Conservation (phyloP, 495 filamentous ascomycete species). For the Geoglossum glabrum region DNA sequence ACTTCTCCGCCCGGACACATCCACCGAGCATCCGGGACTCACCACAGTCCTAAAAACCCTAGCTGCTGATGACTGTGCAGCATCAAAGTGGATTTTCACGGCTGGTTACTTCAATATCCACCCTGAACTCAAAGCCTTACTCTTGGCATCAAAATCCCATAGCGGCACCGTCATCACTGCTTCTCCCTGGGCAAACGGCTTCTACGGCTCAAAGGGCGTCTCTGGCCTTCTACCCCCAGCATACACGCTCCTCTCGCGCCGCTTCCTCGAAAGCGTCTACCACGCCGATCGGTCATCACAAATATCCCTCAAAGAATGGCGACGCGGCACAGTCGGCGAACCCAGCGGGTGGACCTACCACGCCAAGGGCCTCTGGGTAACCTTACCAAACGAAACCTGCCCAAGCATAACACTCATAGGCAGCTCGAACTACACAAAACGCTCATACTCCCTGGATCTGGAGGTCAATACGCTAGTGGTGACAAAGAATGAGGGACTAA, state of each 20-base stretch:
- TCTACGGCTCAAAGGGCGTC: slow-evolving; percentile 74
- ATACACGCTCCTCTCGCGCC: slow-evolving; percentile 69
- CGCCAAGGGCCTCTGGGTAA: slow-evolving; percentile 91
- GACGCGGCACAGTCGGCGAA: slow-evolving; percentile 56
- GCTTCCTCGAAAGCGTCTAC: slow-evolving; percentile 55
- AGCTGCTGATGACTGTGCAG: slow-evolving; percentile 33
- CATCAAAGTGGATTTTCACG: slow-evolving; percentile 77
- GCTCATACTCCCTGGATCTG: slow-evolving; percentile 78
- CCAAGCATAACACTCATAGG: slow-evolving; percentile 73
- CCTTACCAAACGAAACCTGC: slow-evolving; percentile 28
- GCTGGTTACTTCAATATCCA: slow-evolving; percentile 97
- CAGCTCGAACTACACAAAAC: slow-evolving; percentile 87
- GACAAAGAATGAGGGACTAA: slow-evolving; percentile 55
- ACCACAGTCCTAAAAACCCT: slow-evolving; percentile 50
- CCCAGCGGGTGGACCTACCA: slow-evolving; percentile 91
- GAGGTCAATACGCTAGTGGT: slow-evolving; percentile 73
- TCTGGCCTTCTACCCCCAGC: slow-evolving; percentile 78
- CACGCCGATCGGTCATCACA: slow-evolving; percentile 32
- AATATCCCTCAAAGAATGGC: slow-evolving; percentile 77
- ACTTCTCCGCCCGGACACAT: slow-evolving; percentile 54
- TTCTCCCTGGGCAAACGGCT: slow-evolving; percentile 88
- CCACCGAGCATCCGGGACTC: slow-evolving; percentile 73
- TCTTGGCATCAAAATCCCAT: slow-evolving; percentile 46
- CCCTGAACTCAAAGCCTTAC: slow-evolving; percentile 51
- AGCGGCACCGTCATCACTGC: slow-evolving; percentile 76